Evolutionary conservation across 345 rosid genomes (phyloP).

Genomic region (Pistacia vera): DNA sequence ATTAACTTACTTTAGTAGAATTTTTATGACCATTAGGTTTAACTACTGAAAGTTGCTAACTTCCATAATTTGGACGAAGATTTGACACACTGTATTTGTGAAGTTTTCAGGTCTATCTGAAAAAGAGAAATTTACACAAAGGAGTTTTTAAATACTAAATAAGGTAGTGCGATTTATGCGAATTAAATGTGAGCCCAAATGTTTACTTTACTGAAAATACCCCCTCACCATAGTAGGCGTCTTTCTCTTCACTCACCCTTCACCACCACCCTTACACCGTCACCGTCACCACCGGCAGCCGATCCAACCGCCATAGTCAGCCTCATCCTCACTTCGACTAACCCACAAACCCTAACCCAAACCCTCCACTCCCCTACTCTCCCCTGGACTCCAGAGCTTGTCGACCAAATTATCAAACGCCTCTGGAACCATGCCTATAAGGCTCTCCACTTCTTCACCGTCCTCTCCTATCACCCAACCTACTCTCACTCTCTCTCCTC

Average conservation of each 20-base stretch:
- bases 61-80: too few species aligned
- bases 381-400: constrained; percentile 67
- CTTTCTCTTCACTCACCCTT: constrained; percentile 3
- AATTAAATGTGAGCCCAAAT: background rate
- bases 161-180: too few species aligned
- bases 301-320: constrained; percentile 35
- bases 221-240: background rate
- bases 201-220: background rate
- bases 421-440: constrained; percentile 89
- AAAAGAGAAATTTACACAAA: too few species aligned
- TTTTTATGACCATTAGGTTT: too few species aligned
- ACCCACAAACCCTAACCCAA: constrained; percentile 35
- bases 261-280: constrained; percentile 24
- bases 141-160: too few species aligned
- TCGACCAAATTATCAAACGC: constrained; percentile 62
- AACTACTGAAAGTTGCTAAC: too few species aligned
- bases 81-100: too few species aligned
- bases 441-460: constrained; percentile 75
- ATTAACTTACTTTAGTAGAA: too few species aligned
- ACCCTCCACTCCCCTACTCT: constrained; percentile 45
- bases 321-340: constrained; percentile 43
- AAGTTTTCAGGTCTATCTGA: background rate
- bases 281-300: constrained; percentile 14
- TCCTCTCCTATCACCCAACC: constrained; percentile 52
- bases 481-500: constrained; percentile 63